A percentile compares a stretch with the other conserved stretches of the same genome.
Conservation (phyloP, 192 early-diverging fungal genomes). For the Coemansia javaensis region DNA sequence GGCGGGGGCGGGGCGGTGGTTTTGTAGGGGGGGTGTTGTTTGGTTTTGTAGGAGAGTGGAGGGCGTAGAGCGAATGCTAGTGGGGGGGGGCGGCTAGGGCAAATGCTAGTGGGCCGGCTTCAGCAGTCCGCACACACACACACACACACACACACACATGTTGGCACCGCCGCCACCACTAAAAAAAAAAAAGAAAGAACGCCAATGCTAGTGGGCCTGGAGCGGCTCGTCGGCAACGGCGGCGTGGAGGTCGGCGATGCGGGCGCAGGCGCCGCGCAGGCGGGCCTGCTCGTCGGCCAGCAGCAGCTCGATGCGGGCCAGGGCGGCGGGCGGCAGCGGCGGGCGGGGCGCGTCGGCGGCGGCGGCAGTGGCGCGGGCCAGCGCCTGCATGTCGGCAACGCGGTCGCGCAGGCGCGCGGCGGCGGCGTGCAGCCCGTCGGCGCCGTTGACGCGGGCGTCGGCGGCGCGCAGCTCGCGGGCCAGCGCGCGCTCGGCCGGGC, state of each 20-base stretch:
- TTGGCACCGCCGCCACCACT: too few relatives aligned
- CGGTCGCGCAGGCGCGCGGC: constrained; percentile 26
- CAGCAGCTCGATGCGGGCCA: constrained; percentile 14
- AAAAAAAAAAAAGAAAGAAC: too few relatives aligned
- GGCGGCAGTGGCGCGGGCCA: constrained; percentile 1
- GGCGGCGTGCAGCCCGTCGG: constrained; percentile 14
- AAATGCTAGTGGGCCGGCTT: too few relatives aligned
- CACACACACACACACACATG: too few relatives aligned
- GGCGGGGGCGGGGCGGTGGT: constrained; percentile 14
- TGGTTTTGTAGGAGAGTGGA: too few relatives aligned
- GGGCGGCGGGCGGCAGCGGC: constrained; percentile 7
- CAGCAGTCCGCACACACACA: too few relatives aligned
- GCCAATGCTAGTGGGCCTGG: too few relatives aligned
- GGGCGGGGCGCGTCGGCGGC: neutral
- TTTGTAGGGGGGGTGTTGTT: too few relatives aligned
- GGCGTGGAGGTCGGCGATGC: constrained; percentile 25
- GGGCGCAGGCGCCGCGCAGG: constrained; percentile 22
- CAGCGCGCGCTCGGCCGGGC: constrained; percentile 50
- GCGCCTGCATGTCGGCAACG: constrained; percentile 18
- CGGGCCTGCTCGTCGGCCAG: constrained; percentile 21
- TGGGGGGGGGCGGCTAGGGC: too few relatives aligned
- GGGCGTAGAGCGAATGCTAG: too few relatives aligned
- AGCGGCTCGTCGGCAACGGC: constrained; percentile 16
- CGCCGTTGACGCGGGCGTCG: constrained; percentile 17
- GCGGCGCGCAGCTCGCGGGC: constrained; percentile 26